Evolutionary conservation across 2,329 filamentous ascomycete species (phyloP), one percentile per base, ranked within the genome.

Genomic region (Teratosphaeria gauchensis): DNA sequence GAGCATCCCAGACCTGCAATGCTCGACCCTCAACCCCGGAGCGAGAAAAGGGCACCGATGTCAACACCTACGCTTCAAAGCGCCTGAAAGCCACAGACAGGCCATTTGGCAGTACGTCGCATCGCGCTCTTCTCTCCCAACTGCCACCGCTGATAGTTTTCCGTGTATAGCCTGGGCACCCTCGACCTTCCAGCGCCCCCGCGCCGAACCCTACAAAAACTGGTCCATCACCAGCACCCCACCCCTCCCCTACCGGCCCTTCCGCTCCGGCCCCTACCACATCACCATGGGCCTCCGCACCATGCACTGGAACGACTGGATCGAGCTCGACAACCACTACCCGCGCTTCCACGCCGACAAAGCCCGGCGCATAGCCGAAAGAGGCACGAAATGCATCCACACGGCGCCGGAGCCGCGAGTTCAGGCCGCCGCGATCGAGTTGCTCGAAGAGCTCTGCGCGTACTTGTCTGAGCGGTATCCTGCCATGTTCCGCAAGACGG

Each of bases 321-420:
- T 92, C 67, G 88, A 95, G 73, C 81, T 95, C 30, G 90, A 95
- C 73, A 92, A 88, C 68, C 81, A 92, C 53, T 95, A 84, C 70
- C 80, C 84, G 0, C 82, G 82, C 56, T 95, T 80, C 70, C 89
- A 95, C 73, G 80, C 79, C 33, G 82, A 87, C 63, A 95, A 95
- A 73, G 79, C 81, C 1, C 75, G 76, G 14, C 83, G 90, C 0
- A 88, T 95, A 54, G 66, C 70, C 14, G 83, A 89, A 62, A 81
- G 89, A 0, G 87, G 84, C 0, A 62, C 73, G 0, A 88, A 87
- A 71, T 90, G 87, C 74, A 86, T 84, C 68, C 74, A 74, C 14
- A 92, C 89, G 0, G 81, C 84, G 1, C 85, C 88, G 61, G 88
- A 87, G 1, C 66, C 69, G 4, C 57, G 63, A 31, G 68, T 69